Evolutionary conservation across 768 basidiomycete species (phyloP).

Genomic region (Pleurotus platypus): DNA sequence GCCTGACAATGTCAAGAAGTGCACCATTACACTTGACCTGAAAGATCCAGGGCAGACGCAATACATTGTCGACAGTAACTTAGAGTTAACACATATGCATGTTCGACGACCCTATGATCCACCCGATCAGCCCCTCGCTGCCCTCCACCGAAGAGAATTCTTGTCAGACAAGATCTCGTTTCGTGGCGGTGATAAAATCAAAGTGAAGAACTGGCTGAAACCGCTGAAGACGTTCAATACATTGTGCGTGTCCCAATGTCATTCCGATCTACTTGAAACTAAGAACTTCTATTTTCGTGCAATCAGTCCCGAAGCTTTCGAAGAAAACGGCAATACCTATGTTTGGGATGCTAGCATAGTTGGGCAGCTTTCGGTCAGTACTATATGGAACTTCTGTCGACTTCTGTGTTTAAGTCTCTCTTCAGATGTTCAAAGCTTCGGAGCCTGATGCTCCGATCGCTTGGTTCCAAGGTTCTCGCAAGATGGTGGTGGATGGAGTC

Average conservation of each 20-base stretch:
- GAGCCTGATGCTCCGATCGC: conserved; percentile 16
- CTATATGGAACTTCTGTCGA: not conserved
- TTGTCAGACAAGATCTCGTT: conserved; percentile 20
- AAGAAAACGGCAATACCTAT: conserved; percentile 15
- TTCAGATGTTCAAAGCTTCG: not conserved
- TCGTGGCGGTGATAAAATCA: conserved; percentile 14
- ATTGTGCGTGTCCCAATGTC: conserved; percentile 13
- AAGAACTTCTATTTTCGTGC: not conserved
- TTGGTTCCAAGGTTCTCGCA: conserved; percentile 20
- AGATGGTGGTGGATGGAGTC: conserved; percentile 8
- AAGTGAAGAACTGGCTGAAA: conserved; percentile 19
- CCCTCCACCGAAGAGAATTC: conserved; percentile 15
- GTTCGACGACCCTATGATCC: not conserved
- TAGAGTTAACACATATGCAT: not conserved
- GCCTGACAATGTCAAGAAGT: conserved; percentile 14
- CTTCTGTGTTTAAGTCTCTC: not conserved
- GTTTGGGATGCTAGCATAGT: conserved; percentile 18
- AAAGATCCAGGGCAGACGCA: not conserved
- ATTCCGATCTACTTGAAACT: not conserved
- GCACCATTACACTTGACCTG: not conserved
- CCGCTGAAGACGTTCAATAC: conserved; percentile 13
- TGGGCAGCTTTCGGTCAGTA: conserved; percentile 17
- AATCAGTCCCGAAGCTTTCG: conserved; percentile 20
- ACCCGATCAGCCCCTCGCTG: conserved; percentile 12
- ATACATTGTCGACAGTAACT: conserved; percentile 7